Evolutionary conservation across 2,329 filamentous ascomycete genomes (phyloP), one percentile per base, ranked within the genome.

Genomic region (Claviceps capensis): DNA sequence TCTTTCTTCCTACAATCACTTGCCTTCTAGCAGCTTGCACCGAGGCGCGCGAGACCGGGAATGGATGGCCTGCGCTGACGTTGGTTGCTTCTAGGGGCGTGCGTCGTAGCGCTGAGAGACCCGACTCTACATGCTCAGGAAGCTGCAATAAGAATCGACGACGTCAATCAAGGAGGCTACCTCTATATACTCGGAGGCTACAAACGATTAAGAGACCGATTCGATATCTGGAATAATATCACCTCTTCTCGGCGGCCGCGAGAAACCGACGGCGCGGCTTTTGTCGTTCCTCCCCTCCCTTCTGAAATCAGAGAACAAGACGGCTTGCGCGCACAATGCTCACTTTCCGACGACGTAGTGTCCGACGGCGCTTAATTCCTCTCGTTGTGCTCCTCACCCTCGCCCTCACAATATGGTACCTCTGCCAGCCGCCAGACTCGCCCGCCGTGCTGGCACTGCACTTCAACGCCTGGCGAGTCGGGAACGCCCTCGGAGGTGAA

Each of bases 391-490:
- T 63, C 14, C 47, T 63, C 34, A 38, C 62, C 42, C 49, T 66
- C n/a, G 52, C 57, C 6, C 54, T 61, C 46, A 57, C 55, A 43
- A 51, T 65, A 22, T 56, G 57, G 17, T 65, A 63, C 48, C 53
- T 62, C 22, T 53, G 63, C 8, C 61, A 65, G n/a, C 66, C 66
- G 9, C 61, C 62, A 14, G 63, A 66, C 54, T 67, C 66, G 9
- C 53, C 60, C 11, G 51, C 65, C 46, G 63, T 65, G 13, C 58
- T 68, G 11, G 65, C 66, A 17, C 34, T 68, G 46, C 56, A 59
- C 50, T 69, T 68, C 58, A 68, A 69, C 52, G 43, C 53, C 9
- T 56, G 60, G 30, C 64, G 67, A n/a, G 49, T 67, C 37, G 56
- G 61, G 43, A 63, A 65, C 49, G 53, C 59, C 23, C 52, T 71